These are phyloP conservation scores for Fraxinus sp. DNA, from an alignment of 305 asterid species.

Conservation along the genomic window DNA sequence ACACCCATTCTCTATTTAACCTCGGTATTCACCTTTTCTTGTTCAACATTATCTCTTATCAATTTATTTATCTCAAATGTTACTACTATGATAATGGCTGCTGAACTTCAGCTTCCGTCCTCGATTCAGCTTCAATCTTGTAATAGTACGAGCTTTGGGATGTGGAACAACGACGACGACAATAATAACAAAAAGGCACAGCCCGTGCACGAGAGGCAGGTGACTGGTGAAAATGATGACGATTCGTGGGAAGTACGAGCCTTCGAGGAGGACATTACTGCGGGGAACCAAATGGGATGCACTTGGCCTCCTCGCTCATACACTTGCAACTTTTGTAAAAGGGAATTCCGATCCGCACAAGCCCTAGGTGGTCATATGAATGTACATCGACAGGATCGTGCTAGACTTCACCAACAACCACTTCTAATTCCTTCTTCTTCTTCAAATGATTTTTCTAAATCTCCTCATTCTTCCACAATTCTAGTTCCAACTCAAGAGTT, in stretches of 20 bases:
- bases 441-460: not conserved
- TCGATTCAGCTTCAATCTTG: not conserved
- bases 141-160: conserved; percentile 18
- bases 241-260: conserved; percentile 69
- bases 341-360: conserved; percentile 70
- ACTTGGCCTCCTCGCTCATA: conserved; percentile 80
- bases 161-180: conserved; percentile 27
- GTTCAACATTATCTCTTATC: conserved; percentile 4
- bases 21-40: not conserved
- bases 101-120: conserved; percentile 18
- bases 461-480: conserved; percentile 24
- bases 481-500: conserved; percentile 43
- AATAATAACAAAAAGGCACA: not conserved
- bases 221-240: conserved; percentile 31
- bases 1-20: conserved; percentile 55
- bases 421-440: conserved; percentile 21
- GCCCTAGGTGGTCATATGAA: conserved; percentile 82
- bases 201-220: not conserved
- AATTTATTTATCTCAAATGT: conserved; percentile 24
- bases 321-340: conserved; percentile 56
- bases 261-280: conserved; percentile 48
- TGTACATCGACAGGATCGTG: conserved; percentile 71
- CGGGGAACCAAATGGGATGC: conserved; percentile 46
- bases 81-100: conserved; percentile 25
- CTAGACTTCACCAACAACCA: conserved; percentile 43